These are phyloP conservation scores for Fusarium floridanum DNA, from an alignment of 2,329 filamentous ascomycete genomes.

Conservation along the genomic window DNA sequence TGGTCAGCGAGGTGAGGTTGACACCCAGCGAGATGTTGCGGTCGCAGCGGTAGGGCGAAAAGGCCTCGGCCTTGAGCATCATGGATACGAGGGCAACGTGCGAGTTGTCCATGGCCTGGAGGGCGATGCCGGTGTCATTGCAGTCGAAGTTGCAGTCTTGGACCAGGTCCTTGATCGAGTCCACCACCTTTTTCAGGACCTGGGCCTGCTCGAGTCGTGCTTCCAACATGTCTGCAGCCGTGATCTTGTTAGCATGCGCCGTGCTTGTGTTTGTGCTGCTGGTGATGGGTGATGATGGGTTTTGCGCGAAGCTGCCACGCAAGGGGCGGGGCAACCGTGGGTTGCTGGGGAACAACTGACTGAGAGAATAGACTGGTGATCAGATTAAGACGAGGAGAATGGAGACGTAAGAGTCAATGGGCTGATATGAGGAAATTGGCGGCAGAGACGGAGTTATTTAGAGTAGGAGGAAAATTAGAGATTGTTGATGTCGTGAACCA, in stretches of 20 bases:
- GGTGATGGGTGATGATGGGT: neutral
- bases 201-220: conserved; percentile 95
- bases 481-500: conserved; percentile 30
- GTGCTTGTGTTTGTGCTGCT: neutral
- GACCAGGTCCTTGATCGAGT: conserved; percentile 98
- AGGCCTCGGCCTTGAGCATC: conserved; percentile 96
- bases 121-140: conserved; percentile 98
- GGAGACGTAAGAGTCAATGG: neutral
- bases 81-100: conserved; percentile 99
- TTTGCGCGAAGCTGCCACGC: conserved; percentile 30
- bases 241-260: conserved; percentile 26
- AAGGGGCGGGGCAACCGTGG: conserved; percentile 29
- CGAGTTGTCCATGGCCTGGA: conserved; percentile 99
- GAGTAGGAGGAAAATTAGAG: neutral
- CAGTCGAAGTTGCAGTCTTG: conserved; percentile 99
- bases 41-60: conserved; percentile 96
- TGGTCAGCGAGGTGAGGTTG: conserved; percentile 96
- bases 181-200: conserved; percentile 97
- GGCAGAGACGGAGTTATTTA: neutral
- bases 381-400: neutral
- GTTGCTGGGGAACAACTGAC: conserved; percentile 34
- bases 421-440: neutral
- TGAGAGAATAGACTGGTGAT: conserved; percentile 5
- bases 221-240: conserved; percentile 81
- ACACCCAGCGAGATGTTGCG: conserved; percentile 98